Evolutionary conservation across 148 eudicot species (phyloP).

Genomic region (Heliosperma pusillum): DNA sequence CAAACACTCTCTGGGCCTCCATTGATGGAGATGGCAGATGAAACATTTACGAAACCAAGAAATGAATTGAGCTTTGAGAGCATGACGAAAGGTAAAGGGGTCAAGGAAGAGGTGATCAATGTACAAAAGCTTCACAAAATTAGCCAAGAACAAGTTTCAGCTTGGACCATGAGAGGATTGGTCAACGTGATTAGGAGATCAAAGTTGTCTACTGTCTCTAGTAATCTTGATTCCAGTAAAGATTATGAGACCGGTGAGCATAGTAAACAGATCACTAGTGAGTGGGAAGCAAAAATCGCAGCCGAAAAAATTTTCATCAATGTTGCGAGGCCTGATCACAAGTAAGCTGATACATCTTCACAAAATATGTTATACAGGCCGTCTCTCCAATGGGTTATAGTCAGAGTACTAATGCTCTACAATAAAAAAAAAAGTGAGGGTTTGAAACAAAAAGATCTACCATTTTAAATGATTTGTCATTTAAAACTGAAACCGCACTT

Average conservation of each 20-base stretch:
- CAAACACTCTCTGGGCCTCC: conserved; percentile 74
- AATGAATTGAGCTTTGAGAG: conserved; percentile 45
- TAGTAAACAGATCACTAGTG: conserved; percentile 58
- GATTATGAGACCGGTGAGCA: conserved; percentile 48
- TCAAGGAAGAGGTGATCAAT: conserved; percentile 60
- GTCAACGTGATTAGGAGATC: conserved; percentile 53
- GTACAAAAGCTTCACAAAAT: conserved; percentile 74
- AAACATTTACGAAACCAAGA: conserved; percentile 19
- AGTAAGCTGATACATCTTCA: conserved; percentile 38
- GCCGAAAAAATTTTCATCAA: conserved; percentile 61
- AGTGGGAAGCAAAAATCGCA: conserved; percentile 69
- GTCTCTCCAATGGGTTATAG: not conserved
- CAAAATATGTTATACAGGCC: not conserved
- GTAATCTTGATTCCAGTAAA: conserved; percentile 37
- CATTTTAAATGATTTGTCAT: not conserved
- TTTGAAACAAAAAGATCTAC: not conserved
- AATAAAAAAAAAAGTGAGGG: not conserved
- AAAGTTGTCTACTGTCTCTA: conserved; percentile 60
- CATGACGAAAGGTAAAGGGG: conserved; percentile 32
- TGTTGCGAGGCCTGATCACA: conserved; percentile 51
- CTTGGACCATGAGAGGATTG: conserved; percentile 87
- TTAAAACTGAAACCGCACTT: not conserved
- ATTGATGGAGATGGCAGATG: conserved; percentile 31
- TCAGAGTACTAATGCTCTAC: not conserved
- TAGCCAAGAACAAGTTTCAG: conserved; percentile 66